These are phyloP conservation scores for Cetraspora pellucida DNA, from an alignment of 192 early-diverging fungal species.

Conservation along the genomic window DNA sequence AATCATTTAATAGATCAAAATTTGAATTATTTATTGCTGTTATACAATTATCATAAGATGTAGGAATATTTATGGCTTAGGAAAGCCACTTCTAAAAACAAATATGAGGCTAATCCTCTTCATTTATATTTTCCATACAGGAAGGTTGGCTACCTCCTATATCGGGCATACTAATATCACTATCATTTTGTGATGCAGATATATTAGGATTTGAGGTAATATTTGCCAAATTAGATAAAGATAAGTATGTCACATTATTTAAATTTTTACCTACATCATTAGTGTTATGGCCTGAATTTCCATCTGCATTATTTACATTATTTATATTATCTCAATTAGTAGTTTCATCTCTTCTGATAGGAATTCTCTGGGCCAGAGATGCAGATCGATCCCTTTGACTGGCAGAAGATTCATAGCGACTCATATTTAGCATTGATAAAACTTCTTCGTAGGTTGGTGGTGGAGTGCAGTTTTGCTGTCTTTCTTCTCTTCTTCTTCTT, in stretches of 20 bases:
- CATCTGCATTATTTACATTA: conserved; percentile 6
- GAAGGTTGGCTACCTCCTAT: no score
- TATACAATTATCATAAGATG: no score
- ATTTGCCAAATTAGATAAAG: conserved; percentile 11
- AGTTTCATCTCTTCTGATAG: conserved; percentile 14
- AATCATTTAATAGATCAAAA: no score
- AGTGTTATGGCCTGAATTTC: not conserved
- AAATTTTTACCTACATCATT: not conserved
- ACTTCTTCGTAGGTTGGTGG: no score
- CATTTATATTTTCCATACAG: no score
- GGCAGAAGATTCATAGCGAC: conserved; percentile 4
- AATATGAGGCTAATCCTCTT: no score
- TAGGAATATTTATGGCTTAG: no score
- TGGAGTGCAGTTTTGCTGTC: not conserved
- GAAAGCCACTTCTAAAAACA: no score
- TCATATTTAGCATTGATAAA: not conserved
- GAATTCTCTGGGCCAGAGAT: not conserved
- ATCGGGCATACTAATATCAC: conserved; percentile 19
- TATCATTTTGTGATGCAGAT: conserved; percentile 10
- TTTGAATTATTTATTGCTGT: no score
- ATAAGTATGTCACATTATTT: not conserved
- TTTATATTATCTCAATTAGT: conserved; percentile 9
- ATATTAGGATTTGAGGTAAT: not conserved
- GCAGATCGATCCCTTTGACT: conserved; percentile 10
- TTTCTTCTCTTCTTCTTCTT: no score